Evolutionary conservation across 1,139 yeast genomes (phyloP).

Genomic region (Geotrichum australiense): DNA sequence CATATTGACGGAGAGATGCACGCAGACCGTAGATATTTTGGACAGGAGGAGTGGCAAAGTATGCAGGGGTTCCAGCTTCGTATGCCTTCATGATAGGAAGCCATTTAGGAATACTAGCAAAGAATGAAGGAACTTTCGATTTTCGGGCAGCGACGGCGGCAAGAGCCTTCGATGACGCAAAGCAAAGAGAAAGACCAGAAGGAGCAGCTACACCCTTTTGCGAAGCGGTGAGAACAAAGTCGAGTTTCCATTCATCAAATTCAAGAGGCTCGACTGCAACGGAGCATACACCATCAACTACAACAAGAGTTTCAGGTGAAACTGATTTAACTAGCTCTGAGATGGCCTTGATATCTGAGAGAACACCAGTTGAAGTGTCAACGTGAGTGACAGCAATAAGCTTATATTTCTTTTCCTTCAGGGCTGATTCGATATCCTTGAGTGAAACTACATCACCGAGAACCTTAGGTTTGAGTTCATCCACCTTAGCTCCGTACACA

Average conservation of each 20-base stretch:
- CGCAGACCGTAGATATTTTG: slow-evolving; percentile 78
- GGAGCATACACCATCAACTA: slow-evolving; percentile 94
- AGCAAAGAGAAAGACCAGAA: slow-evolving; percentile 77
- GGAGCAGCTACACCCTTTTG: slow-evolving; percentile 96
- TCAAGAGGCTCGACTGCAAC: slow-evolving; percentile 81
- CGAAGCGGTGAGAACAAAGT: slow-evolving; percentile 82
- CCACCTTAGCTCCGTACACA: slow-evolving; percentile 69
- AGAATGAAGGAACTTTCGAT: slow-evolving; percentile 54
- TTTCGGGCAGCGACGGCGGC: slow-evolving; percentile 47
- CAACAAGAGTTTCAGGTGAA: slow-evolving; percentile 73
- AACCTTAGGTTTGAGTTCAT: slow-evolving; percentile 49
- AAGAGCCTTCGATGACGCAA: slow-evolving; percentile 71
- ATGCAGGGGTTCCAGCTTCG: slow-evolving; percentile 74
- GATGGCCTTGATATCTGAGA: slow-evolving; percentile 62
- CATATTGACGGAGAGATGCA: slow-evolving; percentile 68
- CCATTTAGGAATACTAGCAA: slow-evolving; percentile 80
- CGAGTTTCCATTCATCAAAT: slow-evolving; percentile 87
- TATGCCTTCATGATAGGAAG: slow-evolving; percentile 81
- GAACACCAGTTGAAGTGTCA: slow-evolving; percentile 92
- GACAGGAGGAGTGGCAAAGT: slow-evolving; percentile 92
- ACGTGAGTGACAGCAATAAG: slow-evolving; percentile 88
- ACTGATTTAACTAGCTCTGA: slow-evolving; percentile 52
- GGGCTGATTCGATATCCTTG: slow-evolving; percentile 49
- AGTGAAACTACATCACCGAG: slow-evolving; percentile 68
- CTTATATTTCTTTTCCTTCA: slow-evolving; percentile 48